Conservation (phyloP, 164 flowering plant species). For the Sedum album region DNA sequence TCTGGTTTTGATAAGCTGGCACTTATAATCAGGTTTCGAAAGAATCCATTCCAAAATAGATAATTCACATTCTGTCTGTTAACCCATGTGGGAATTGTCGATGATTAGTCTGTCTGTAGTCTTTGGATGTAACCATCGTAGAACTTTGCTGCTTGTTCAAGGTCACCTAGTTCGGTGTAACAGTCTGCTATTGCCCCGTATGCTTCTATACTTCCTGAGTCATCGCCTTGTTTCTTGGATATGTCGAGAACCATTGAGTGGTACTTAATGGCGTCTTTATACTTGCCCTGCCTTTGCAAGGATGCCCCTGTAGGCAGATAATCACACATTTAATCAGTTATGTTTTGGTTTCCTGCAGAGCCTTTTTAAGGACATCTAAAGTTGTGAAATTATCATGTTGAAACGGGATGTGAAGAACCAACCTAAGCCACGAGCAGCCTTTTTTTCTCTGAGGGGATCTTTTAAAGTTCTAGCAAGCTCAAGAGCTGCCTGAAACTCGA, state of each 20-base stretch:
- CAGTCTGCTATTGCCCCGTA: constrained; percentile 97
- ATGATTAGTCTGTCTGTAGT: constrained; percentile 49
- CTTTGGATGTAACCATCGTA: constrained; percentile 79
- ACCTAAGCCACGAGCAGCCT: constrained; percentile 98
- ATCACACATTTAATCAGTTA: background rate
- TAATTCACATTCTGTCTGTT: background rate
- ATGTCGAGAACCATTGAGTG: constrained; percentile 73
- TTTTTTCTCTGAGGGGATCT: constrained; percentile 83
- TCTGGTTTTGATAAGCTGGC: background rate
- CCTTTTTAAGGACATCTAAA: background rate
- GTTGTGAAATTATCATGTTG: background rate
- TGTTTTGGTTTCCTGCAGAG: background rate
- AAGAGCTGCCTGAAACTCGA: constrained; percentile 67
- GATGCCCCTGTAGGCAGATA: constrained; percentile 61
- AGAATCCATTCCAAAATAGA: background rate
- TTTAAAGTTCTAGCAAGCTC: constrained; percentile 68
- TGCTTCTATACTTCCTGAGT: constrained; percentile 87
- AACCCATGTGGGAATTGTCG: background rate
- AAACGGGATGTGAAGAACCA: constrained; percentile 12
- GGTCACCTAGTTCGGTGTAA: constrained; percentile 92
- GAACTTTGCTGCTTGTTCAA: constrained; percentile 71
- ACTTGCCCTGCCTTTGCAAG: constrained; percentile 77
- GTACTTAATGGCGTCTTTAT: constrained; percentile 75
- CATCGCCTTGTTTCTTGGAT: constrained; percentile 61
- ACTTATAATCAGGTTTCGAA: background rate